Evolutionary conservation across 768 basidiomycete species (phyloP), one percentile per base, ranked within the genome.

Genomic region (Termitomyces titanicus): DNA sequence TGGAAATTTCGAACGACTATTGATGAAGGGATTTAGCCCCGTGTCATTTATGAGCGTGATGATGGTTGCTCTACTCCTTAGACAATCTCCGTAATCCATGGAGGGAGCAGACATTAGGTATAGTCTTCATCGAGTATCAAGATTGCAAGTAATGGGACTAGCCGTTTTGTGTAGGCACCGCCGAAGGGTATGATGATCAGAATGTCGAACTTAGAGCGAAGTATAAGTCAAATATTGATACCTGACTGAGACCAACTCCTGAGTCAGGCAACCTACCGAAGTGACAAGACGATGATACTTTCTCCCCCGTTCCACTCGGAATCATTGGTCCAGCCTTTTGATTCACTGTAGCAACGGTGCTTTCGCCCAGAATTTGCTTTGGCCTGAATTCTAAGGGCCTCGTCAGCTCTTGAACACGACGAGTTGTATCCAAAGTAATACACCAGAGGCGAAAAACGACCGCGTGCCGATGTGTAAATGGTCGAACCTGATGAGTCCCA

Each of bases 41-140:
- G 27, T 11, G 24, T 17, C 13, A 15, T 42, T 51, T 17, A 17
- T 42, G 33, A 6, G 39, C 33, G 22, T 33, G 17, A 52, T 20
- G 37, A 39, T 38, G 27, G 29, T 47, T 13, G 22, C 13, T n/a
- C 31, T 12, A 40, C 13, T 47, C 15, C 37, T 57, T 45, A 44
- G 45, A 43, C 52, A 50, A 56, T 58, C n/a, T 54, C 57, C 57
- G 47, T 40, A 47, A 22, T 44, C 52, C 25, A n/a, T 53, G 57
- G 57, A 35, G 34, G 11, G 35, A 18, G 5, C 24, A 27, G n/a
- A 49, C 35, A 27, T 12, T 10, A 49, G 35, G 33, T 17, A 5
- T 24, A 15, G n/a, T 8, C 46, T 22, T 47, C 33, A 17, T 48
- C 2, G 33, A 29, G 24, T 27, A 27, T 27, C 12, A 37, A 25